These are phyloP conservation scores for Aspergillus fischeri DNA, from an alignment of 2,329 filamentous ascomycete genomes.

Conservation along the genomic window DNA sequence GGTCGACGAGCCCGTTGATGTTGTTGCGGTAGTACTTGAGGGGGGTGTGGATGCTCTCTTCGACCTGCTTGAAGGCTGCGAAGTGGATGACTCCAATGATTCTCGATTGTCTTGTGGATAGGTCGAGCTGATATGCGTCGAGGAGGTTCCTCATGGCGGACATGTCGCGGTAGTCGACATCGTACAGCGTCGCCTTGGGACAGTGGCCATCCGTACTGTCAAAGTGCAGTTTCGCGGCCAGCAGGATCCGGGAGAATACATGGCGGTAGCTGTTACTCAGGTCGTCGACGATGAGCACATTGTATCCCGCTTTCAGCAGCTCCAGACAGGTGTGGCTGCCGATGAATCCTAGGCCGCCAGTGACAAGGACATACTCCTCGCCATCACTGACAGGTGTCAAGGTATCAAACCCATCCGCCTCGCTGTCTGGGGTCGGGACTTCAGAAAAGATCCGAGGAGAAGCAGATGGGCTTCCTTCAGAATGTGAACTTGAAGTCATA, in stretches of 20 bases:
- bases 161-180: conserved; percentile 47
- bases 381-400: background rate
- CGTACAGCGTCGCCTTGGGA: conserved; percentile 45
- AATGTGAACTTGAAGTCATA: background rate
- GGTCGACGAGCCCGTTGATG: conserved; percentile 59
- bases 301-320: conserved; percentile 38
- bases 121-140: conserved; percentile 36
- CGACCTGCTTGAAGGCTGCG: conserved; percentile 63
- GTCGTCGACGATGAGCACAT: conserved; percentile 41
- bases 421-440: background rate
- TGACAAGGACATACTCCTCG: conserved; percentile 42
- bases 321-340: conserved; percentile 42
- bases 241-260: conserved; percentile 33
- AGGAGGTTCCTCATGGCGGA: conserved; percentile 42
- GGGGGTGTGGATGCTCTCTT: conserved; percentile 58
- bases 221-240: conserved; percentile 34
- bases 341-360: conserved; percentile 42
- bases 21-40: conserved; percentile 66
- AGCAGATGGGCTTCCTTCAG: background rate
- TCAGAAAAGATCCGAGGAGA: background rate
- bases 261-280: conserved; percentile 37
- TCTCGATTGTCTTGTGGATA: conserved; percentile 40
- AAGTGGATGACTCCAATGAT: conserved; percentile 66
- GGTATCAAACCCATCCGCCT: background rate
- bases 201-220: conserved; percentile 31